phyloP scores from a whole-genome alignment of 305 asterid species.

The Fraxinus sp. region DNA sequence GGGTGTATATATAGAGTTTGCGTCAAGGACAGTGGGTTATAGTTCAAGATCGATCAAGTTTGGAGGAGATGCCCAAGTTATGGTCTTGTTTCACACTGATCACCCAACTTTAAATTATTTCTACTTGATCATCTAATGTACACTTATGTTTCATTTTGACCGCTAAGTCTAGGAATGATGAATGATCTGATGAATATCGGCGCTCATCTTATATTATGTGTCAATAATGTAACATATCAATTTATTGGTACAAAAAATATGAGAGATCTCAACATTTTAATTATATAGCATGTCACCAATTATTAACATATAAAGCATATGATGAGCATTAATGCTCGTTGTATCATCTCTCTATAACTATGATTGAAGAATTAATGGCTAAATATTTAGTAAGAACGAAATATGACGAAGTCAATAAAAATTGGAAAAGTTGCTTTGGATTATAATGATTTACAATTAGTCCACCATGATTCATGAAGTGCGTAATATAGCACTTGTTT shows the following conservation, averaged over 20 bases:
- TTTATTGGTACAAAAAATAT: neutral
- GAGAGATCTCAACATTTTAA: neutral
- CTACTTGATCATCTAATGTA: neutral
- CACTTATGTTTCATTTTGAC: neutral
- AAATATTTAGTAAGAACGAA: neutral
- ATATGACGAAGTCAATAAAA: neutral
- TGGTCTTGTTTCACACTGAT: neutral
- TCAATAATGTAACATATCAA: neutral
- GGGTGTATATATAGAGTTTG: constrained; percentile 45
- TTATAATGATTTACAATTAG: neutral
- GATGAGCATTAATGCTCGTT: neutral
- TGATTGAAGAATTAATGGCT: neutral
- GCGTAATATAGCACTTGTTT: neutral
- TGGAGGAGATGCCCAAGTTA: constrained; percentile 4
- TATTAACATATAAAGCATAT: no score
- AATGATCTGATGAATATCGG: neutral
- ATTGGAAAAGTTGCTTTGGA: neutral
- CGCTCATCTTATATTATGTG: neutral
- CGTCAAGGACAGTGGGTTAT: constrained; percentile 8
- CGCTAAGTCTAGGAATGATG: neutral
- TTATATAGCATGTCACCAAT: neutral
- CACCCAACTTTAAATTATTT: neutral
- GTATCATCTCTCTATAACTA: neutral
- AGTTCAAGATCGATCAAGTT: constrained; percentile 21
- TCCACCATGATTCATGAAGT: neutral